A percentile compares a stretch with the other conserved stretches of the same genome.
These are phyloP conservation scores for Neofusicoccum cordaticola DNA, from an alignment of 2,329 filamentous ascomycete genomes.

Conservation along the genomic window DNA sequence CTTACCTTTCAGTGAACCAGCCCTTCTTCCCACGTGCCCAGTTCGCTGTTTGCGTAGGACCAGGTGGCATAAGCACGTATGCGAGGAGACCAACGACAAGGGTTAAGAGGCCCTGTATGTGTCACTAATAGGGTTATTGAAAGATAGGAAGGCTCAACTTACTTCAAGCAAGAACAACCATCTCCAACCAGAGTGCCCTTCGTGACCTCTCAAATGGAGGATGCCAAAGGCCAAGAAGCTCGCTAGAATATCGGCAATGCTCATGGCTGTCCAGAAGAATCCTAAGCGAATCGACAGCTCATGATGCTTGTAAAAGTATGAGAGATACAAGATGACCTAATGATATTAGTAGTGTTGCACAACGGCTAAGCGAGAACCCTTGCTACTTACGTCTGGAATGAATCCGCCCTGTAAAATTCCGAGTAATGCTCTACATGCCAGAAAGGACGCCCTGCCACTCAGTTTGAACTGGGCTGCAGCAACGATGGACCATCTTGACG, in stretches of 20 bases:
- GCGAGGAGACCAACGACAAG: constrained; percentile 22
- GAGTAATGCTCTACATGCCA: constrained; percentile 43
- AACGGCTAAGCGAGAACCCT: neutral
- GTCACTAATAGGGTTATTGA: neutral
- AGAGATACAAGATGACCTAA: constrained; percentile 30
- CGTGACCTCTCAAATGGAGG: constrained; percentile 1
- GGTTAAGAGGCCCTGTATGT: constrained; percentile 22
- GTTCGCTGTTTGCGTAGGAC: constrained; percentile 28
- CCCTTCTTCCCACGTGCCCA: constrained; percentile 34
- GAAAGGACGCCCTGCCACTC: constrained; percentile 38
- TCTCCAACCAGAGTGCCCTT: constrained; percentile 10
- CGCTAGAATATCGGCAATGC: constrained; percentile 32
- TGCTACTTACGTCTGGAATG: constrained; percentile 35
- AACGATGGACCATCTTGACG: constrained; percentile 38
- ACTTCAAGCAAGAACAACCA: constrained; percentile 12
- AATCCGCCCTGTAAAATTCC: constrained; percentile 52
- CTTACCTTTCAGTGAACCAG: constrained; percentile 23
- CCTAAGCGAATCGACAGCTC: constrained; percentile 42
- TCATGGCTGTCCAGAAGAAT: constrained; percentile 42
- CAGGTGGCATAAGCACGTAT: constrained; percentile 25
- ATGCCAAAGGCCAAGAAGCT: constrained; percentile 35
- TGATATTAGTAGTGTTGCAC: neutral
- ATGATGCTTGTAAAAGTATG: constrained; percentile 39
- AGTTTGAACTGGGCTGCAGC: constrained; percentile 41
- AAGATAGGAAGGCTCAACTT: neutral